Conservation (phyloP, 1,139 yeast genomes). For the Candida sp. region DNA sequence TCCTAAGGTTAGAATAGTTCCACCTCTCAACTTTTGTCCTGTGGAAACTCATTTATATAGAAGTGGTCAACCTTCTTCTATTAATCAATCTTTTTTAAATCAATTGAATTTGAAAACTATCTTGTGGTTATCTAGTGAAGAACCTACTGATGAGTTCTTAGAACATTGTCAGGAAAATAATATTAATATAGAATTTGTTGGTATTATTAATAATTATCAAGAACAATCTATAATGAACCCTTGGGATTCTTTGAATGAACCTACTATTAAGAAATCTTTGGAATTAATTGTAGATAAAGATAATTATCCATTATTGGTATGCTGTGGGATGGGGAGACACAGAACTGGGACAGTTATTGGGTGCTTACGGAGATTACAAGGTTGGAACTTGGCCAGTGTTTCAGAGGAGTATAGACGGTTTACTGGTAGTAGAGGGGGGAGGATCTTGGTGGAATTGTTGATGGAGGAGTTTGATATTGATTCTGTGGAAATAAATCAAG, state of each 20-base stretch:
- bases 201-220: slow-evolving; percentile 56
- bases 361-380: slow-evolving; percentile 83
- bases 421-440: slow-evolving; percentile 89
- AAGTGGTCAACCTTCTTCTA: slow-evolving; percentile 95
- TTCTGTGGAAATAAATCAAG: slow-evolving; percentile 44
- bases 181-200: slow-evolving; percentile 63
- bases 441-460: slow-evolving; percentile 84
- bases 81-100: slow-evolving; percentile 80
- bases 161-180: slow-evolving; percentile 74
- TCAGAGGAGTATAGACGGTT: slow-evolving; percentile 93
- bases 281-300: slow-evolving; percentile 67
- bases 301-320: slow-evolving; percentile 82
- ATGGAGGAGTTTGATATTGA: slow-evolving; percentile 78
- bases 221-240: slow-evolving; percentile 50
- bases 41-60: slow-evolving; percentile 85
- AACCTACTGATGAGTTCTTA: slow-evolving; percentile 84
- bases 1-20: slow-evolving; percentile 70
- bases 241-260: slow-evolving; percentile 95
- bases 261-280: slow-evolving; percentile 74
- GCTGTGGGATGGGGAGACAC: slow-evolving; percentile 98
- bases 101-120: slow-evolving; percentile 75
- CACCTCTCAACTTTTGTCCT: slow-evolving; percentile 93
- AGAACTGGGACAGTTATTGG: slow-evolving; percentile 96
- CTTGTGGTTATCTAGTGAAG: slow-evolving; percentile 94
- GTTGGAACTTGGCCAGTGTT: slow-evolving; percentile 94